phyloP scores from a whole-genome alignment of 108 stramenopile genomes.

The Nannochloropsis gaditana region DNA sequence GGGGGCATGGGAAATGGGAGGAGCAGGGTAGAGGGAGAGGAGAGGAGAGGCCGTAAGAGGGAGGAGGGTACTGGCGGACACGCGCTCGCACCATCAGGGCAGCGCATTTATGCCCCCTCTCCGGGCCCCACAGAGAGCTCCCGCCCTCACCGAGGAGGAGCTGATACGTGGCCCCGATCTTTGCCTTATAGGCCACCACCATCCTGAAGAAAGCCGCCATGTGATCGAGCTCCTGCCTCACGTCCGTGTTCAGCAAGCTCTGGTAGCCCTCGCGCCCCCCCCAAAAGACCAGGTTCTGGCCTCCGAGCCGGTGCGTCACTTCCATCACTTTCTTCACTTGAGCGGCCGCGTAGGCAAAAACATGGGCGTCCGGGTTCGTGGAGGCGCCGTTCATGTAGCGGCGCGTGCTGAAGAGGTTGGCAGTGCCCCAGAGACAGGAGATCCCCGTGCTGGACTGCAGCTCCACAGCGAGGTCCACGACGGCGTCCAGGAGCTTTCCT shows the following conservation, averaged over 20 bases:
- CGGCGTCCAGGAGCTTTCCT: conserved; percentile 53
- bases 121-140: not conserved
- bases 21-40: not conserved
- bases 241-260: conserved; percentile 57
- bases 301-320: conserved; percentile 59
- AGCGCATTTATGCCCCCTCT: too few species aligned
- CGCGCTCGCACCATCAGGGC: too few species aligned
- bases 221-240: conserved; percentile 62
- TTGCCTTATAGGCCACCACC: conserved; percentile 57
- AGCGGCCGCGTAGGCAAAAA: conserved; percentile 59
- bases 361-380: conserved; percentile 62
- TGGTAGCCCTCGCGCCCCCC: conserved; percentile 64
- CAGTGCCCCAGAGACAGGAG: conserved; percentile 62
- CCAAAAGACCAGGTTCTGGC: conserved; percentile 64
- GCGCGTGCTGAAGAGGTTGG: conserved; percentile 60
- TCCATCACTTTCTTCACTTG: conserved; percentile 63
- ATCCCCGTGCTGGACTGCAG: conserved; percentile 61
- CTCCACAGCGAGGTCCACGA: conserved; percentile 52
- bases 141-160: conserved; percentile 45
- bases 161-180: conserved; percentile 54
- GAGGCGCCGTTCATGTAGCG: conserved; percentile 65
- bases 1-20: not conserved
- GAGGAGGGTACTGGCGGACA: too few species aligned
- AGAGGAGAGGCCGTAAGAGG: not conserved
- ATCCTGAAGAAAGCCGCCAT: conserved; percentile 60